A percentile compares a stretch with the other conserved stretches of the same genome.
phyloP scores from a whole-genome alignment of 352 stramenopile genomes.

The Thalassiosira mediterranea region DNA sequence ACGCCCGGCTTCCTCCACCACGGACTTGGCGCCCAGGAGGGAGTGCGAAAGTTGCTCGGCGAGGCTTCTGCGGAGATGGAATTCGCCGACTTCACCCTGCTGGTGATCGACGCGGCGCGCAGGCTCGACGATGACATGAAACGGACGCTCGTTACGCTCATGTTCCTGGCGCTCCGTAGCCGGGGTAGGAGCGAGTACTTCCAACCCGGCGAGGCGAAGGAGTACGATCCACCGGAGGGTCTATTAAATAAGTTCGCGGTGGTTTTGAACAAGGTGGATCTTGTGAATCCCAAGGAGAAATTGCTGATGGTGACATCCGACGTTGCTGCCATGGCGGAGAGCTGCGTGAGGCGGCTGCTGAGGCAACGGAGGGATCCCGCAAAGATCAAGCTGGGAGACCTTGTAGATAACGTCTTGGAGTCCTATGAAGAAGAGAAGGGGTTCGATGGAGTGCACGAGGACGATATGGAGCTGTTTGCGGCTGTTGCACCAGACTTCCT shows the following conservation, averaged over 20 bases:
- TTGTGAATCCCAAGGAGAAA: slow-evolving; percentile 76
- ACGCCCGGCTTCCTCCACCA: slow-evolving; percentile 76
- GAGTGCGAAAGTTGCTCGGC: slow-evolving; percentile 52
- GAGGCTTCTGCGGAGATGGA: slow-evolving; percentile 61
- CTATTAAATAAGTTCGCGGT: slow-evolving; percentile 68
- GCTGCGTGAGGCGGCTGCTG: slow-evolving; percentile 35
- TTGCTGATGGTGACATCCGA: slow-evolving; percentile 63
- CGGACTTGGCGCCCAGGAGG: slow-evolving; percentile 55
- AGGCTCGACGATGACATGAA: slow-evolving; percentile 61
- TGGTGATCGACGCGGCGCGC: slow-evolving; percentile 74
- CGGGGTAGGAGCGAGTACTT: slow-evolving; percentile 56
- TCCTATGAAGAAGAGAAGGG: slow-evolving; percentile 36
- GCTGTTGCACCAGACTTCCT: slow-evolving; percentile 52
- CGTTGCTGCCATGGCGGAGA: slow-evolving; percentile 68
- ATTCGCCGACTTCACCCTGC: slow-evolving; percentile 66
- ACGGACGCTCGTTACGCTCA: slow-evolving; percentile 65
- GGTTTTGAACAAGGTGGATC: slow-evolving; percentile 81
- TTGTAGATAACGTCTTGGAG: slow-evolving; percentile 38
- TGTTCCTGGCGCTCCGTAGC: slow-evolving; percentile 59
- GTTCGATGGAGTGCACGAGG: slow-evolving; percentile 44
- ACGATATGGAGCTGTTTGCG: slow-evolving; percentile 43
- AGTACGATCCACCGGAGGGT: neutral
- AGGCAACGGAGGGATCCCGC: slow-evolving; percentile 33
- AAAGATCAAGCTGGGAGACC: slow-evolving; percentile 28
- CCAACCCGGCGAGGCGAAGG: neutral